phyloP scores from a whole-genome alignment of 2,329 filamentous ascomycete genomes.

The Cladosporium cucumerinum region DNA sequence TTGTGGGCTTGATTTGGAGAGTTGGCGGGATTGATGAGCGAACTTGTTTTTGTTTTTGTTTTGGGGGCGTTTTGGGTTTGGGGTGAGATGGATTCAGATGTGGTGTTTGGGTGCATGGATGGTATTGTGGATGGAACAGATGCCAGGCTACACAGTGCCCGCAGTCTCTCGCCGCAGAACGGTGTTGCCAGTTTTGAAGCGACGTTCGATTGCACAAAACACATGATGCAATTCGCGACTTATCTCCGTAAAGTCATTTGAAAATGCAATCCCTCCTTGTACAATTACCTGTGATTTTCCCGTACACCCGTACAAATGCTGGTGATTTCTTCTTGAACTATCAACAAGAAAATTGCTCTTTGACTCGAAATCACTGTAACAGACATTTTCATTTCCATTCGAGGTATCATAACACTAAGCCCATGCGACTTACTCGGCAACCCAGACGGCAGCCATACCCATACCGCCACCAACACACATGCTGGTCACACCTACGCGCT shows the following conservation, averaged over 20 bases:
- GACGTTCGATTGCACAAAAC: neutral
- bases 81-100: neutral
- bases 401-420: neutral
- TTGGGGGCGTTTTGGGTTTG: neutral
- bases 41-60: neutral
- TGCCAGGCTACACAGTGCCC: conserved; percentile 7
- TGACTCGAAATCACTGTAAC: neutral
- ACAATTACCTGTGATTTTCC: neutral
- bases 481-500: conserved; percentile 85
- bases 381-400: neutral
- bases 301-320: neutral
- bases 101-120: neutral
- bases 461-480: conserved; percentile 98
- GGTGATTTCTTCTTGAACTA: neutral
- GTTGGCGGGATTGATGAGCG: conserved; percentile 28
- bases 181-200: neutral
- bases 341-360: neutral
- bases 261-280: neutral
- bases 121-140: neutral
- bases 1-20: conserved; percentile 52
- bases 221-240: neutral
- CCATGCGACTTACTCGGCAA: conserved; percentile 66
- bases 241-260: neutral
- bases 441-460: conserved; percentile 97
- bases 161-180: neutral